These are phyloP conservation scores for Podila epicladia DNA, from an alignment of 192 early-diverging fungal species.

Conservation along the genomic window DNA sequence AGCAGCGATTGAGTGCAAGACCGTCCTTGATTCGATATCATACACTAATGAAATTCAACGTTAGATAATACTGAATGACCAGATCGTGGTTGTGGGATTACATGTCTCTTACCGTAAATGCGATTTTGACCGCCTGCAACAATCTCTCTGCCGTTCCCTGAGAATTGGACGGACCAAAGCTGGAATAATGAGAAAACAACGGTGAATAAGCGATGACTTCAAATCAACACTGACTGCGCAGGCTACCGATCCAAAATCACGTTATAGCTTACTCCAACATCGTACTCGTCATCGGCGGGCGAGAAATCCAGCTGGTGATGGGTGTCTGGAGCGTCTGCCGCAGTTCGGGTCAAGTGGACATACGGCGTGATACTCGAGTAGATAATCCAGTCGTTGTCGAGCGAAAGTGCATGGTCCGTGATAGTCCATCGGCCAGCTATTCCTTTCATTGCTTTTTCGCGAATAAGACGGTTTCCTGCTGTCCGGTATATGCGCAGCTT, in stretches of 20 bases:
- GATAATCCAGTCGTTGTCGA: slow-evolving; percentile 59
- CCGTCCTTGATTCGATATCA: slow-evolving; percentile 62
- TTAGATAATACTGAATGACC: no score
- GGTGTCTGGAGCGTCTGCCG: slow-evolving; percentile 35
- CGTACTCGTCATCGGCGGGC: slow-evolving; percentile 12
- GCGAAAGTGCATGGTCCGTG: slow-evolving; percentile 61
- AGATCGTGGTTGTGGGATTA: not conserved
- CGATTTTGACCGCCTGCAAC: slow-evolving; percentile 61
- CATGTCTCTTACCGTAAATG: slow-evolving; percentile 38
- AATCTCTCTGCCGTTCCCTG: slow-evolving; percentile 66
- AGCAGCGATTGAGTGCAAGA: slow-evolving; percentile 58
- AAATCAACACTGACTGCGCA: not conserved
- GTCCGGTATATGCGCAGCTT: slow-evolving; percentile 68
- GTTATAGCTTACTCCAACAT: slow-evolving; percentile 9
- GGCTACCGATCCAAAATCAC: not conserved
- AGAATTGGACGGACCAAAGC: slow-evolving; percentile 75
- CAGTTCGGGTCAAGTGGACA: slow-evolving; percentile 64
- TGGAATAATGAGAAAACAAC: slow-evolving; percentile 10
- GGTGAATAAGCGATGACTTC: not conserved
- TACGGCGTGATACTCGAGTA: slow-evolving; percentile 70
- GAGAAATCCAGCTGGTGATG: slow-evolving; percentile 55
- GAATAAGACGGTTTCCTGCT: slow-evolving; percentile 49
- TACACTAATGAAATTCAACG: slow-evolving; percentile 46
- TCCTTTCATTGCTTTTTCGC: slow-evolving; percentile 52
- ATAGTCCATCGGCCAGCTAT: slow-evolving; percentile 72